Conservation (phyloP, 257 asterid genomes). For the Solanum chilense region DNA sequence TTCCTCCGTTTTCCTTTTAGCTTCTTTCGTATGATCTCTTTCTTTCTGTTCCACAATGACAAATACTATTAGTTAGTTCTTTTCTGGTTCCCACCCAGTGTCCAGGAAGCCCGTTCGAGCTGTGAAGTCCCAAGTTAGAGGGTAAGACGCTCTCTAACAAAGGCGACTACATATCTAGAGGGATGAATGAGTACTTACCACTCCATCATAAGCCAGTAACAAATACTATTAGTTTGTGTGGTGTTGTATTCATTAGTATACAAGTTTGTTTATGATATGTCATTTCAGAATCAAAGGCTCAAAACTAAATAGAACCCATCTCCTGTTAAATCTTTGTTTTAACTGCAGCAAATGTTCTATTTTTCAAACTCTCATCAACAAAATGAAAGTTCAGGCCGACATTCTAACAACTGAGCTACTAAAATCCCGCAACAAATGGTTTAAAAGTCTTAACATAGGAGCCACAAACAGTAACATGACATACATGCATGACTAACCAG, state of each 20-base stretch:
- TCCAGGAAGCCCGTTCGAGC: background rate
- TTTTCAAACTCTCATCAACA: background rate
- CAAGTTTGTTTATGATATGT: background rate
- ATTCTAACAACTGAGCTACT: background rate
- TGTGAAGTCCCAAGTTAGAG: background rate
- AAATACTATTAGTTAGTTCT: background rate
- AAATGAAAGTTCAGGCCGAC: background rate
- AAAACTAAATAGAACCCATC: background rate
- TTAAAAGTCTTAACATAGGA: background rate
- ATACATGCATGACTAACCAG: background rate
- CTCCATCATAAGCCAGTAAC: background rate
- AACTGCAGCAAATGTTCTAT: background rate
- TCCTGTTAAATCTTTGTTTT: background rate
- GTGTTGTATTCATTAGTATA: background rate
- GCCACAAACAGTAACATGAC: background rate
- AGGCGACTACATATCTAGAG: no score
- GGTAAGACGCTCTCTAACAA: background rate
- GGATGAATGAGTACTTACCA: no score
- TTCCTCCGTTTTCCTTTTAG: constrained; percentile 38
- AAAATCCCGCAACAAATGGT: background rate
- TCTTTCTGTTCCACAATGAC: constrained; percentile 36
- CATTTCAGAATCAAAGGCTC: background rate
- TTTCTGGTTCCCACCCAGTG: fast-evolving
- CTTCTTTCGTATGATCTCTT: constrained; percentile 31
- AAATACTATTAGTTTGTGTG: background rate